Base-by-base conservation (phyloP, 192 early-diverging fungal genomes). In the Thamnidium elegans region DNA sequence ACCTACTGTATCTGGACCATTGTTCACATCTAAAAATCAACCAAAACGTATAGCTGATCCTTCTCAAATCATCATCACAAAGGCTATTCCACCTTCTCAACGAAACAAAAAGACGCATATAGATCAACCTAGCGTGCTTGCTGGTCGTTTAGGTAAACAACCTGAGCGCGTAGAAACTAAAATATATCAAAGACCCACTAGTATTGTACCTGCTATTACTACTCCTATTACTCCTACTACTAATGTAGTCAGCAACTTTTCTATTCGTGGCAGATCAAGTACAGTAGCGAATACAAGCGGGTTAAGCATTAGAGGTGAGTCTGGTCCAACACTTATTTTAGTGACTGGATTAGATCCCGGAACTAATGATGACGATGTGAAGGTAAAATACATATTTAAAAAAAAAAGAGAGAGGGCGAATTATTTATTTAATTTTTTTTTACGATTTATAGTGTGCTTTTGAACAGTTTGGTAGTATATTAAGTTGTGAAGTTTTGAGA, bases 301-400 rank as follows among this genome's bases (percentile, higher is more conserved):
- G 21, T 59, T 77, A 7, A 68, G 71, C 8, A 70, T 83, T 65
- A 60, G 74, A 19, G 81, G 81, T 8, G 81, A 80, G 59, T 73
- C 76, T 44, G 81, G 81, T 0, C 81, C 81, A 36, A 70, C 74
- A 7, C 74, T 58, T 36, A 65, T 83, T 7, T 65, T 80, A 46
- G 76, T 83, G 58, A 78, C 69, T 34, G 78, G 78, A 39, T 58
- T 83, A 17, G 81, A 83, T 59, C 76, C 72, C 34, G 75, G 63
- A 13, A 73, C 78, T 11, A 83, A 75, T 52, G 69, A 72, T 1
- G 78, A 79, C 6, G 81, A 83, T 69, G 76, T 83, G n/a, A 73
- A 71, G 71, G 80, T 82, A 73, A 44, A 46, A n/a, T n/a, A n/a
- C n/a, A n/a, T n/a, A n/a, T n/a, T n/a, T n/a, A n/a, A 30, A 23